Evolutionary conservation across 83 land plant species (phyloP).

Genomic region (Picea abies): DNA sequence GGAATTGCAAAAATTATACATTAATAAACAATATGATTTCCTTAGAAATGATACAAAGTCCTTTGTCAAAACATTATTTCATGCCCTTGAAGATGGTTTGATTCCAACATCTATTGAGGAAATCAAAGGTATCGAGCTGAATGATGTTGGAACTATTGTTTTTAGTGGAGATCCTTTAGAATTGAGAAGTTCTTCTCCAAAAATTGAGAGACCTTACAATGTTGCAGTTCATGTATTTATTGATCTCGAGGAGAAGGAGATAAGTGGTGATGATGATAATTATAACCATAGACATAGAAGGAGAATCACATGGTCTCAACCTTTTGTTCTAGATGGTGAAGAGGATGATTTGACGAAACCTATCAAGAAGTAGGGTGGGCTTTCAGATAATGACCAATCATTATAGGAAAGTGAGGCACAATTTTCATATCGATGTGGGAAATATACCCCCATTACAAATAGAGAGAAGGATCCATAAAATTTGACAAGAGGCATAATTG

Average conservation of each 20-base stretch:
- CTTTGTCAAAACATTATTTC: too few relatives aligned
- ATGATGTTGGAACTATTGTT: too few relatives aligned
- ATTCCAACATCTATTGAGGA: too few relatives aligned
- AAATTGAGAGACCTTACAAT: background rate
- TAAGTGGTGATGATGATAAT: conserved; percentile 87
- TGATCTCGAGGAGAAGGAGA: conserved; percentile 68
- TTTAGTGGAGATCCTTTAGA: too few relatives aligned
- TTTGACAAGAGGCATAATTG: conserved; percentile 50
- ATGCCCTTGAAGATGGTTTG: too few relatives aligned
- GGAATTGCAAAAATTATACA: too few relatives aligned
- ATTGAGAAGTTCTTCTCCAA: too few relatives aligned
- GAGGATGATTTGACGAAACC: conserved; percentile 35
- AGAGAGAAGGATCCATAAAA: conserved; percentile 35
- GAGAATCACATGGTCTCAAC: conserved; percentile 64
- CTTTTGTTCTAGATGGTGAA: conserved; percentile 47
- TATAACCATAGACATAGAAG: conserved; percentile 94
- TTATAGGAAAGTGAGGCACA: conserved; percentile 46
- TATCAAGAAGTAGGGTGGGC: conserved; percentile 39
- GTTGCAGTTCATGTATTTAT: conserved; percentile 17
- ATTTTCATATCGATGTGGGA: conserved; percentile 29
- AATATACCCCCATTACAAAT: conserved; percentile 1
- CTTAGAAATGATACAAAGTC: too few relatives aligned
- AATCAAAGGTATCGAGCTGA: too few relatives aligned
- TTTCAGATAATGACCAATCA: conserved; percentile 49
- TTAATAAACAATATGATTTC: too few relatives aligned